Conservation (phyloP, 305 asterid genomes). For the Lippia alba region DNA sequence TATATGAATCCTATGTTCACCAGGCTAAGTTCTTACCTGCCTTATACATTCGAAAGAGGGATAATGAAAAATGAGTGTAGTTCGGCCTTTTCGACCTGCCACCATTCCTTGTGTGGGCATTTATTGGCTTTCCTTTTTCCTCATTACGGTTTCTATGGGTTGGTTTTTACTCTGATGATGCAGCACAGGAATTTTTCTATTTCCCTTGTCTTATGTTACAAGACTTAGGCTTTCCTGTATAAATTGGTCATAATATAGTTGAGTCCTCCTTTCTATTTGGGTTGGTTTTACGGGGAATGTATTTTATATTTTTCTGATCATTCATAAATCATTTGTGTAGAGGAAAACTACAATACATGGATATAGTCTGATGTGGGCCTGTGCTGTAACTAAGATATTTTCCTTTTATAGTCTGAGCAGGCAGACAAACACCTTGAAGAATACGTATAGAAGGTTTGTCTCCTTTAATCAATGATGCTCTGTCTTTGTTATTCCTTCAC, state of each 20-base stretch:
- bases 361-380: background rate
- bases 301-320: background rate
- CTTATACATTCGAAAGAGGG: background rate
- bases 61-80: background rate
- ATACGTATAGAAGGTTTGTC: background rate
- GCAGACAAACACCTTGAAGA: background rate
- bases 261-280: background rate
- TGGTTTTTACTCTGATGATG: background rate
- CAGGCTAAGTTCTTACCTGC: background rate
- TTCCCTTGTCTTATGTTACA: background rate
- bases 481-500: background rate
- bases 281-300: background rate
- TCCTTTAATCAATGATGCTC: background rate
- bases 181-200: background rate
- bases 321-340: background rate
- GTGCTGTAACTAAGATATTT: conserved; percentile 3
- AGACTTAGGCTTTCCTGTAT: background rate
- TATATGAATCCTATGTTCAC: background rate
- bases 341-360: background rate
- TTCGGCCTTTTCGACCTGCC: background rate
- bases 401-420: conserved; percentile 6
- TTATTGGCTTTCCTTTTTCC: too few relatives aligned
- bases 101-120: background rate
- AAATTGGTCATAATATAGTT: background rate
- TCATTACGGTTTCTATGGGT: too few relatives aligned